Conservation (phyloP, 2,329 filamentous ascomycete genomes). For the Lachnellula cervina region DNA sequence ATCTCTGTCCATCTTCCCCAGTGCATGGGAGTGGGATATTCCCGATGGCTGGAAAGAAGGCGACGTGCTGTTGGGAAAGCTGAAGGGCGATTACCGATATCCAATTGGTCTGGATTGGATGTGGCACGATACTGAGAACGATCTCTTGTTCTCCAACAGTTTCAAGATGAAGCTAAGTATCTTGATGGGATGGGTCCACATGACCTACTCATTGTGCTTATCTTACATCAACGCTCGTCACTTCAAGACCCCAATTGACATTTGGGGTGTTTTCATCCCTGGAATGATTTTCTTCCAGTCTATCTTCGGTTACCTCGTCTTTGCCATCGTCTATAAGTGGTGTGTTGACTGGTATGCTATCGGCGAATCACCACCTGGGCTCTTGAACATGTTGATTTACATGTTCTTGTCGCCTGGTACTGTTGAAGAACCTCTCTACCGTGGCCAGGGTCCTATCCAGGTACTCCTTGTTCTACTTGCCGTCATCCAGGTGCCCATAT, state of each 20-base stretch:
- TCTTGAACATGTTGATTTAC: constrained; percentile 99
- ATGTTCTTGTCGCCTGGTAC: constrained; percentile 93
- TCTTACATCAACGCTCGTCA: constrained; percentile 90
- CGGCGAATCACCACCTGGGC: constrained; percentile 68
- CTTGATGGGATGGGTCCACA: constrained; percentile 92
- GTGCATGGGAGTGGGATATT: constrained; percentile 71
- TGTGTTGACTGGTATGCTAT: constrained; percentile 72
- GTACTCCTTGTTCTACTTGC: constrained; percentile 75
- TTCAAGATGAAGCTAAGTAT: constrained; percentile 99
- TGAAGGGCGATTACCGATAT: constrained; percentile 75
- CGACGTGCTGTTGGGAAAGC: constrained; percentile 58
- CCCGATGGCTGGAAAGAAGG: constrained; percentile 63
- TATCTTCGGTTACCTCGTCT: constrained; percentile 93
- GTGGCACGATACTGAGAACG: constrained; percentile 95
- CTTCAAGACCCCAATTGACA: constrained; percentile 92
- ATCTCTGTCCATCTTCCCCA: constrained; percentile 81
- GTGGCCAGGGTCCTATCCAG: constrained; percentile 72
- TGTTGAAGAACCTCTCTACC: constrained; percentile 68
- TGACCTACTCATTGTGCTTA: constrained; percentile 96
- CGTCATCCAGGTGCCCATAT: constrained; percentile 77
- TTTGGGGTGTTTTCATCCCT: constrained; percentile 95
- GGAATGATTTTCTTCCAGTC: constrained; percentile 99
- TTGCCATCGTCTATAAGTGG: constrained; percentile 98
- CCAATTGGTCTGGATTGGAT: constrained; percentile 94
- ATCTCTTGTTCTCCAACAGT: constrained; percentile 92